A percentile compares a stretch with the other conserved stretches of the same genome.
Conservation (phyloP, 2,329 filamentous ascomycete genomes). For the Ophiocordyceps polyrhachis-furcata region DNA sequence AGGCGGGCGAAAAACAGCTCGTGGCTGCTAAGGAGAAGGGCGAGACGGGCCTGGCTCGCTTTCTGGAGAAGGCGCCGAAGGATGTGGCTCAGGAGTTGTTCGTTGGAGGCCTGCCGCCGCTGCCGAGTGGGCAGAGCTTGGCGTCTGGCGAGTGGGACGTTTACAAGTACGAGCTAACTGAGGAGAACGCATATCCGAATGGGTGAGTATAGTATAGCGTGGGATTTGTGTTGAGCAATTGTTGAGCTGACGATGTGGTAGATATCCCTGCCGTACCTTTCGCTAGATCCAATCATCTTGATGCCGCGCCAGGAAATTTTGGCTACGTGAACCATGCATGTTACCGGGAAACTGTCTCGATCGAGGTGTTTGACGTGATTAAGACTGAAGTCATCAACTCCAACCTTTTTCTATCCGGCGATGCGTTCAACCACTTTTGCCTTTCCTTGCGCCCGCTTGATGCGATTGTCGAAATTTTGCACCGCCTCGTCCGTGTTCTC, state of each 20-base stretch:
- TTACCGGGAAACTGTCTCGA: background rate
- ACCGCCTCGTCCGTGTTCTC: conserved; percentile 79
- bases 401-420: conserved; percentile 12
- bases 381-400: background rate
- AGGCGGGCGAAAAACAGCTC: conserved; percentile 40
- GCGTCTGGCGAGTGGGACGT: conserved; percentile 38
- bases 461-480: conserved; percentile 73
- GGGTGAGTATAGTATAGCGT: conserved; percentile 33
- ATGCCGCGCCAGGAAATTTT: too few relatives aligned
- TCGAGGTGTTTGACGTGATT: background rate
- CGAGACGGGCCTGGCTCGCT: conserved; percentile 51
- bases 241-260: conserved; percentile 9
- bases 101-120: conserved; percentile 66
- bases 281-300: conserved; percentile 15
- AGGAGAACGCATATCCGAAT: conserved; percentile 52
- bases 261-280: conserved; percentile 48
- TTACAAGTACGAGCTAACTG: conserved; percentile 46
- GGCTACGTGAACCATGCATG: background rate
- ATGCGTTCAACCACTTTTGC: conserved; percentile 69
- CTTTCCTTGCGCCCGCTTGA: conserved; percentile 71
- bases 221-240: too few relatives aligned
- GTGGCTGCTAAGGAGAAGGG: conserved; percentile 61
- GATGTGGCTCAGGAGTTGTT: conserved; percentile 48
- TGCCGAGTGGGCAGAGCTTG: conserved; percentile 51
- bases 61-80: conserved; percentile 39